phyloP scores from a whole-genome alignment of 768 basidiomycete genomes.

The Phlebiopsis flavidoalba region DNA sequence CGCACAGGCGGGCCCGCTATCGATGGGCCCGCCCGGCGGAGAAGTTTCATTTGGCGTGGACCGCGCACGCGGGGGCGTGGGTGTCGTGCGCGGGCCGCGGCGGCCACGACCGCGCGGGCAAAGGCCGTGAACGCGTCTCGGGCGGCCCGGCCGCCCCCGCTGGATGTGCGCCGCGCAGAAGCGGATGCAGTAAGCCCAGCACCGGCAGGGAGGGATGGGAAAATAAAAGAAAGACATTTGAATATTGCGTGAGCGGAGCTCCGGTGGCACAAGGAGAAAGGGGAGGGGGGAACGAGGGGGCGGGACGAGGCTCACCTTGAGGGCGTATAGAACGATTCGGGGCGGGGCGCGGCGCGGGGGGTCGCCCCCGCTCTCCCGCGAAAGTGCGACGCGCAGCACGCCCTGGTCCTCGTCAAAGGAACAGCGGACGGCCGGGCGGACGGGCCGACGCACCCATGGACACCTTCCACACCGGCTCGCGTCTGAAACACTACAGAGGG shows the following conservation, averaged over 20 bases:
- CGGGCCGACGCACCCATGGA: slow-evolving; percentile 62
- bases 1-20: too few species aligned
- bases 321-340: slow-evolving; percentile 56
- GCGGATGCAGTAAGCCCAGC: too few species aligned
- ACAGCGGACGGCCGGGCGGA: slow-evolving; percentile 52
- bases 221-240: background rate
- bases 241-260: background rate
- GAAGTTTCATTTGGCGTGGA: too few species aligned
- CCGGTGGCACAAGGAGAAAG: background rate
- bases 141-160: slow-evolving; percentile 22
- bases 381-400: slow-evolving; percentile 47
- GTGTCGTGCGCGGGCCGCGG: background rate
- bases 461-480: slow-evolving; percentile 66
- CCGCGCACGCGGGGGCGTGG: too few species aligned
- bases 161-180: slow-evolving; percentile 4
- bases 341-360: slow-evolving; percentile 19
- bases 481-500: slow-evolving; percentile 53
- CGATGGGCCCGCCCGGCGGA: too few species aligned
- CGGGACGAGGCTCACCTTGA: slow-evolving; percentile 45
- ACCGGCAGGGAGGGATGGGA: background rate
- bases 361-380: slow-evolving; percentile 20
- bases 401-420: slow-evolving; percentile 52
- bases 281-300: background rate
- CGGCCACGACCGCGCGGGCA: slow-evolving; percentile 15
- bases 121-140: slow-evolving; percentile 22